Evolutionary conservation across 108 stramenopile species (phyloP).

Genomic region (Thalassiosira profunda): DNA sequence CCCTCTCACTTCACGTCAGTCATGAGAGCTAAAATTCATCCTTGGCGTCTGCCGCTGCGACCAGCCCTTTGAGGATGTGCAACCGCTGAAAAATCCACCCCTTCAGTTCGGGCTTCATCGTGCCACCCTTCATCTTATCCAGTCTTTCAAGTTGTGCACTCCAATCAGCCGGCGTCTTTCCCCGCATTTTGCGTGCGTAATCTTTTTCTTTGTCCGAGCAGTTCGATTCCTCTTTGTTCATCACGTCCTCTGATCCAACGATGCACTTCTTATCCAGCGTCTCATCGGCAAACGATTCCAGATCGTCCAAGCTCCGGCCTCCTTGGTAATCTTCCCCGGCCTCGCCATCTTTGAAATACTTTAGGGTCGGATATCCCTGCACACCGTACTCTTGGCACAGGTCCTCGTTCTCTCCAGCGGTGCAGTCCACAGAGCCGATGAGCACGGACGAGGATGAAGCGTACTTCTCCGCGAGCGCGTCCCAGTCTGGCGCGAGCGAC

Average conservation of each 20-base stretch:
- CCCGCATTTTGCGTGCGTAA: conserved; percentile 40
- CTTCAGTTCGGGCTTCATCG: conserved; percentile 58
- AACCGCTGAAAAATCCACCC: conserved; percentile 48
- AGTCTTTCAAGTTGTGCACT: conserved; percentile 42
- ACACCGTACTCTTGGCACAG: conserved; percentile 62
- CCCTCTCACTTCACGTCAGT: background rate
- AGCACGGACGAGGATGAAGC: conserved; percentile 70
- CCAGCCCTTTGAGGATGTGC: conserved; percentile 37
- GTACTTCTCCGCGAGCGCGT: conserved; percentile 68
- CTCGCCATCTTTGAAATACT: conserved; percentile 71
- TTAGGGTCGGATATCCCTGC: conserved; percentile 52
- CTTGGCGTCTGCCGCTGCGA: conserved; percentile 5
- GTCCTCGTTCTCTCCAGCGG: conserved; percentile 44
- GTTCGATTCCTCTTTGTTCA: conserved; percentile 32
- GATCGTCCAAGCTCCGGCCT: conserved; percentile 59
- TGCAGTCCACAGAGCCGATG: conserved; percentile 79
- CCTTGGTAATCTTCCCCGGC: conserved; percentile 63
- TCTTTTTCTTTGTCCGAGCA: conserved; percentile 53
- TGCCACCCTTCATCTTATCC: conserved; percentile 41
- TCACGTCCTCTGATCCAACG: conserved; percentile 47
- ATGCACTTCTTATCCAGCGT: conserved; percentile 67
- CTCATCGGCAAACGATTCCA: conserved; percentile 61
- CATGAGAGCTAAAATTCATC: conserved; percentile 21
- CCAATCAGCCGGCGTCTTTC: conserved; percentile 37
- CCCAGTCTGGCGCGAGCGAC: conserved; percentile 73